phyloP scores from a whole-genome alignment of 345 rosid genomes.

The Gossypium arboreum region DNA sequence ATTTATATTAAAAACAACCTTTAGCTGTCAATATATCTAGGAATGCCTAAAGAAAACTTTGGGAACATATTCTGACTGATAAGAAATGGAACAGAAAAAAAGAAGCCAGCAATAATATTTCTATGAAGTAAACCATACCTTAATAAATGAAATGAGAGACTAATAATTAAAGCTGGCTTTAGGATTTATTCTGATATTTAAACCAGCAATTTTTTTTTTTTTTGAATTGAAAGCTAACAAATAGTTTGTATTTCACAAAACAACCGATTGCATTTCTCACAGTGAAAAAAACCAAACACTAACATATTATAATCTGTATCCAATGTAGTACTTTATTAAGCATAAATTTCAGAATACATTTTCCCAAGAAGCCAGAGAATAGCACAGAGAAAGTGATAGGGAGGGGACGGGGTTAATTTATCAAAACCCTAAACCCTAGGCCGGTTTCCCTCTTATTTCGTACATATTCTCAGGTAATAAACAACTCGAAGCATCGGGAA shows the following conservation, averaged over 20 bases:
- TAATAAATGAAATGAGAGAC: not conserved
- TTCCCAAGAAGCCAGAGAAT: not conserved
- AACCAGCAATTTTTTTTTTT: not conserved
- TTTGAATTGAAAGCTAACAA: not conserved
- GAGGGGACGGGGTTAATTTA: not conserved
- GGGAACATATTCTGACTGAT: too few species aligned
- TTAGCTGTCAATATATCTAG: not conserved
- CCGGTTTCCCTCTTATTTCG: not conserved
- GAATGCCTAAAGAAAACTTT: not conserved
- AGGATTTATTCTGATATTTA: not conserved
- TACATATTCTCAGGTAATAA: not conserved
- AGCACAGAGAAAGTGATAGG: not conserved
- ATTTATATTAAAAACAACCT: not conserved
- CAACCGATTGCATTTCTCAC: not conserved
- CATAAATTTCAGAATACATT: not conserved
- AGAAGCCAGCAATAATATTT: not conserved
- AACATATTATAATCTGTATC: not conserved
- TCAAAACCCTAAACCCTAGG: not conserved
- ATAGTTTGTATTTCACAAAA: not conserved
- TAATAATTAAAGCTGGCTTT: not conserved
- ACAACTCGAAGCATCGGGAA: not conserved
- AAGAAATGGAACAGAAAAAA: too few species aligned
- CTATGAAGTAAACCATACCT: not conserved
- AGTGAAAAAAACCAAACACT: not conserved
- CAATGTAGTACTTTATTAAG: not conserved